Evolutionary conservation across 495 filamentous ascomycete species (phyloP).

Genomic region (Halenospora varia): DNA sequence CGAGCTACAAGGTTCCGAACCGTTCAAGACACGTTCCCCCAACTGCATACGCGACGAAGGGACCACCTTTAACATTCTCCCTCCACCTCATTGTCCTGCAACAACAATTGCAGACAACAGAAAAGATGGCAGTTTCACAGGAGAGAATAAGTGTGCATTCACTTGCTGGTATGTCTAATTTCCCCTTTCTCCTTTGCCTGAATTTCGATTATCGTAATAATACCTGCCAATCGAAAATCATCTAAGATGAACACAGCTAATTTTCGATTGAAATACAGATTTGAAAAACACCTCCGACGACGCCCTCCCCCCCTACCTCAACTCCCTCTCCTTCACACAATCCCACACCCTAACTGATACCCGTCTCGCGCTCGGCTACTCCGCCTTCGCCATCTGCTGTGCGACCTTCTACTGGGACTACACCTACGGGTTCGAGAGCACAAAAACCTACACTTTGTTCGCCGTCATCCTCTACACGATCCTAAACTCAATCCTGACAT

Average conservation of each 20-base stretch:
- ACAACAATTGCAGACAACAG: slow-evolving; percentile 1
- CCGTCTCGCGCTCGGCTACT: slow-evolving; percentile 77
- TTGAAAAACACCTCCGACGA: slow-evolving; percentile 97
- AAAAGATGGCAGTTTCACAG: slow-evolving; percentile 42
- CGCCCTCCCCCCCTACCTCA: slow-evolving; percentile 87
- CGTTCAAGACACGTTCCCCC: slow-evolving; percentile 25
- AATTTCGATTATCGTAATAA: no score
- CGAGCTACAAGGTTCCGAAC: slow-evolving; percentile 12
- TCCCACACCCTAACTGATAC: slow-evolving; percentile 77
- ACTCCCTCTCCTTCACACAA: slow-evolving; percentile 74
- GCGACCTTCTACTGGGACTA: slow-evolving; percentile 89
- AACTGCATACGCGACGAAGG: slow-evolving; percentile 8
- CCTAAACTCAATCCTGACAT: slow-evolving; percentile 73
- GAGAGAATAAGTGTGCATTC: slow-evolving; percentile 64
- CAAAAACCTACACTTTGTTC: slow-evolving; percentile 67
- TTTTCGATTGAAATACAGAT: slow-evolving; percentile 45
- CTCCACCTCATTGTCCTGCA: neutral
- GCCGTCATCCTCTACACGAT: slow-evolving; percentile 77
- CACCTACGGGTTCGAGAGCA: slow-evolving; percentile 80
- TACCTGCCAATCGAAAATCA: no score
- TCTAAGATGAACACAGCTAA: no score
- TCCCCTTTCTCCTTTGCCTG: no score
- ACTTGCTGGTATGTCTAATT: slow-evolving; percentile 48
- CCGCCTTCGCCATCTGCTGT: slow-evolving; percentile 72
- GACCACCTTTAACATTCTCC: neutral